Evolutionary conservation across 2,329 filamentous ascomycete species (phyloP).

Genomic region (Beauveria sp.): DNA sequence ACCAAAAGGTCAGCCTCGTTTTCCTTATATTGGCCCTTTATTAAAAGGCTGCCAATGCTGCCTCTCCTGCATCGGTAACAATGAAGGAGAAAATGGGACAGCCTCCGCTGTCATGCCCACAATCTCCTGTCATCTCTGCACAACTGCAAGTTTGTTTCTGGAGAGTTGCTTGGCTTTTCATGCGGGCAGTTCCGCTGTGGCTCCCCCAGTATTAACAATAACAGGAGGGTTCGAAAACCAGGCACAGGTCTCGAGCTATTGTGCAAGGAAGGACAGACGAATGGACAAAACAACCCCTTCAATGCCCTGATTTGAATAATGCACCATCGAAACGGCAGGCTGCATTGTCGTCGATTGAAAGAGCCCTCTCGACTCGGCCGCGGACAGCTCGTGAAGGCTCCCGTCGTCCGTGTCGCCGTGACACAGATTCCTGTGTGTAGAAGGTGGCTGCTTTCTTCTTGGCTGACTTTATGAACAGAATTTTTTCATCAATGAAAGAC

Average conservation of each 20-base stretch:
- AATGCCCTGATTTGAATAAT: not conserved
- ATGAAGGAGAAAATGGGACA: not conserved
- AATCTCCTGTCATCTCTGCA: not conserved
- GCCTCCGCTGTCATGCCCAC: not conserved
- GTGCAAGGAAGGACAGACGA: not conserved
- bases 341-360: not conserved
- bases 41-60: not conserved
- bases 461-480: too few relatives aligned
- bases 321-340: not conserved
- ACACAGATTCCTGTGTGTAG: not conserved
- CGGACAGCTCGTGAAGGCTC: not conserved
- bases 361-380: too few relatives aligned
- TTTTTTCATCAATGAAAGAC: not conserved
- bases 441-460: not conserved
- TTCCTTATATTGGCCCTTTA: not conserved
- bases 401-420: not conserved
- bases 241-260: not conserved
- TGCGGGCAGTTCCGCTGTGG: not conserved
- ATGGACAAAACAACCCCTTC: not conserved
- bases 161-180: not conserved
- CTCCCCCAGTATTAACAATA: not conserved
- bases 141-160: not conserved
- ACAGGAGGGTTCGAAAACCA: not conserved
- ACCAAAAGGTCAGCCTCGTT: not conserved
- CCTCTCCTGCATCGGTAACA: not conserved